phyloP scores from a whole-genome alignment of 148 eudicot genomes.

The Heliamphora exappendiculata region DNA sequence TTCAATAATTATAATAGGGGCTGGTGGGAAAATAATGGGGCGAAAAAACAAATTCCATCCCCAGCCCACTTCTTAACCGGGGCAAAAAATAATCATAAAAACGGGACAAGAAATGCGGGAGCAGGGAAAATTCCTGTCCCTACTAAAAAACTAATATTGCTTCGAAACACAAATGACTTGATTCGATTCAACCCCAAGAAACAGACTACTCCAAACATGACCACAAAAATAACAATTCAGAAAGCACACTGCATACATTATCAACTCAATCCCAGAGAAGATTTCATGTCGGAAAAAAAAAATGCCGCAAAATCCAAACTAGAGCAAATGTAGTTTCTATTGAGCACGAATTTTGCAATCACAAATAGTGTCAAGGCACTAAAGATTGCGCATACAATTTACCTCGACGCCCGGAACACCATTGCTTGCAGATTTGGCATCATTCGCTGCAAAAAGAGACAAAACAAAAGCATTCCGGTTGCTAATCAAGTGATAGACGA shows the following conservation, averaged over 20 bases:
- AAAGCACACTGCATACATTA: background rate
- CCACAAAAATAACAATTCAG: background rate
- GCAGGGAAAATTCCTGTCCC: too few relatives aligned
- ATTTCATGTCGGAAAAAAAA: background rate
- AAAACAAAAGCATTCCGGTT: background rate
- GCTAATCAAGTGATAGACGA: slow-evolving; percentile 52
- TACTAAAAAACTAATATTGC: too few relatives aligned
- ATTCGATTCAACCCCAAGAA: background rate
- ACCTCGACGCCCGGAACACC: background rate
- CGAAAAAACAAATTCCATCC: too few relatives aligned
- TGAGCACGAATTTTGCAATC: background rate
- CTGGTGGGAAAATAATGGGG: too few relatives aligned
- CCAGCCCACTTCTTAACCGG: too few relatives aligned
- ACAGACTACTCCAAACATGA: background rate
- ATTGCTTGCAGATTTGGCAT: slow-evolving; percentile 1
- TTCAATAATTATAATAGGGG: too few relatives aligned
- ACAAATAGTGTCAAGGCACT: background rate
- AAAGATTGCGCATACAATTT: background rate
- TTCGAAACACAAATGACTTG: too few relatives aligned
- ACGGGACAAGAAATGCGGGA: too few relatives aligned
- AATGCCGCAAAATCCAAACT: background rate
- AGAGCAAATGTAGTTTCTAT: background rate
- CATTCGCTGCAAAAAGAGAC: background rate
- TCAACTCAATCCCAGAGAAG: background rate
- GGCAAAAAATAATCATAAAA: too few relatives aligned